Conservation (phyloP, 352 stramenopile genomes). For the Aphanomyces euteiches region DNA sequence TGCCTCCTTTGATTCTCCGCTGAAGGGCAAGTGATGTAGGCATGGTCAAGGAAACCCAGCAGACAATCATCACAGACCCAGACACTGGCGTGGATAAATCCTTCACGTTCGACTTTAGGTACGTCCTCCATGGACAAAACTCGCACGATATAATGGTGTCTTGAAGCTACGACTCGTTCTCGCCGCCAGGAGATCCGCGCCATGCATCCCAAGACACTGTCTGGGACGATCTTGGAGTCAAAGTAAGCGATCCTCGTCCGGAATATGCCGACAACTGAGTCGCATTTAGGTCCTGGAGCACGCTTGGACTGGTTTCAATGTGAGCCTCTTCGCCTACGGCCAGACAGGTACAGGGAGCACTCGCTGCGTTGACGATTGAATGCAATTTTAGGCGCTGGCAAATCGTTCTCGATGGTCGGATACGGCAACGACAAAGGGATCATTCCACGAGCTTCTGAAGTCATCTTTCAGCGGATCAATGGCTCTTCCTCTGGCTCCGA, state of each 20-base stretch:
- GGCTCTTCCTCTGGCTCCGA: conserved; percentile 42
- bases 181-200: conserved; percentile 45
- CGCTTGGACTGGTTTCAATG: conserved; percentile 88
- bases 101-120: conserved; percentile 88
- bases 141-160: no score
- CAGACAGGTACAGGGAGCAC: conserved; percentile 45
- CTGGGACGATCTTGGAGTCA: conserved; percentile 83
- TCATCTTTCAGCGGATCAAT: conserved; percentile 81
- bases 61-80: conserved; percentile 81
- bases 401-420: conserved; percentile 86
- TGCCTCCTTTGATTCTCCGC: background rate
- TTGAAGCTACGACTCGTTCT: conserved; percentile 80
- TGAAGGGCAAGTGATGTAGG: conserved; percentile 36
- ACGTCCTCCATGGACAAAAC: no score
- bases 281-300: conserved; percentile 47
- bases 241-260: conserved; percentile 33
- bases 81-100: conserved; percentile 68
- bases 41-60: conserved; percentile 73
- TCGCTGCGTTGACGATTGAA: no score
- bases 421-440: conserved; percentile 80
- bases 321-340: conserved; percentile 83
- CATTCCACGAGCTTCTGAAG: conserved; percentile 71
- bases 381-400: conserved; percentile 47
- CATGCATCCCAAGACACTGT: conserved; percentile 77
- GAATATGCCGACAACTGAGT: background rate